Evolutionary conservation across 2,329 filamentous ascomycete genomes (phyloP), one percentile per base, ranked within the genome.

Genomic region (Colletotrichum lindemuthianum): DNA sequence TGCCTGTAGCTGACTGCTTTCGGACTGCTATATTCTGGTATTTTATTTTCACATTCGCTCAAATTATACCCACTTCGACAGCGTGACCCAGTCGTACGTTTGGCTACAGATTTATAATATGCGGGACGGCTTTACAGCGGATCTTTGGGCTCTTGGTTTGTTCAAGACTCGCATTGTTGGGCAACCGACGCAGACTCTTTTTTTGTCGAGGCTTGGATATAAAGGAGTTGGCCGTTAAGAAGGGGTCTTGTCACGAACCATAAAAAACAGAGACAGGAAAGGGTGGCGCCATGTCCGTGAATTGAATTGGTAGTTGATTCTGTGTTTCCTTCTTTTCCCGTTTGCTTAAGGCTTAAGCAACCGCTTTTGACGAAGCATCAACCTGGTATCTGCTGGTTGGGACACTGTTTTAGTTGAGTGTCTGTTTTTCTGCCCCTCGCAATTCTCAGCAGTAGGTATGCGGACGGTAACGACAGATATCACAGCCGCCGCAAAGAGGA

Each of bases 141-240:
- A 50, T 15, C n/a, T 59, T 55, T 36, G 49, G 44, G 45, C 56
- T 50, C 37, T 39, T 36, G 47, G 59, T 16, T 16, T 47, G 50
- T 52, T 52, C 32, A 65, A 67, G 65, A 67, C 58, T 60, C 55
- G 60, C 65, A 67, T 67, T 51, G 60, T 67, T 57, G 65, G 65
- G 65, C 65, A 37, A 67, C 65, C 61, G 65, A 65, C 61, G 49
- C 50, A 36, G 55, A 57, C 5, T 24, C 24, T 24, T 39, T 16
- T 47, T 40, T 64, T 57, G 37, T 39, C 41, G 39, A 33, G 43
- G 43, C 41, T 43, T n/a, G 16, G 37, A 47, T 11, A 50, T 39
- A 47, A 15, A 9, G 48, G 55, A 50, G 44, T 53, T 61, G 57
- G 63, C 47, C 45, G 13, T 50, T 36, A 39, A n/a, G 16, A 11